Conservation (phyloP, 2,329 filamentous ascomycete species). For the Colletotrichum sp. region DNA sequence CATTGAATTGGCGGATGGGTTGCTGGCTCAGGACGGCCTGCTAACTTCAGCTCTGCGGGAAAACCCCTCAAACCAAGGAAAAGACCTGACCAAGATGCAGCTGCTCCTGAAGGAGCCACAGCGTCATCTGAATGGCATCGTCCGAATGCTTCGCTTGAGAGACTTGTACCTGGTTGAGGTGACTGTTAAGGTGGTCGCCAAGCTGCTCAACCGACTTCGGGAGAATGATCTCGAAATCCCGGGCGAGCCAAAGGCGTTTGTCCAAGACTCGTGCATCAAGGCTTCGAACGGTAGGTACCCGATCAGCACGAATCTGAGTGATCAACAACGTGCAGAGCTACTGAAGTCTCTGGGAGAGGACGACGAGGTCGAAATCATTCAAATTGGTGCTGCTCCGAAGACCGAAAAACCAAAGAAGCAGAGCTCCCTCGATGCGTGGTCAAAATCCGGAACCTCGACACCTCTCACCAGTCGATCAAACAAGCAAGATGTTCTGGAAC, state of each 20-base stretch:
- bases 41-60: slow-evolving; percentile 71
- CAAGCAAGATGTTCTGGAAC: slow-evolving; percentile 51
- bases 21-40: slow-evolving; percentile 85
- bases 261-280: slow-evolving; percentile 71
- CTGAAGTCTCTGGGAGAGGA: slow-evolving; percentile 66
- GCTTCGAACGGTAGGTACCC: slow-evolving; percentile 57
- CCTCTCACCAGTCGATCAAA: slow-evolving; percentile 37
- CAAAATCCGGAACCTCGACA: slow-evolving; percentile 48
- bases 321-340: slow-evolving; percentile 85
- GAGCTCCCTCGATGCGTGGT: slow-evolving; percentile 66
- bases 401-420: slow-evolving; percentile 56
- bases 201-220: slow-evolving; percentile 81
- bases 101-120: slow-evolving; percentile 68
- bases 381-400: slow-evolving; percentile 37
- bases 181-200: slow-evolving; percentile 81
- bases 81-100: slow-evolving; percentile 40
- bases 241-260: slow-evolving; percentile 60
- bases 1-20: slow-evolving; percentile 88
- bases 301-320: slow-evolving; percentile 79
- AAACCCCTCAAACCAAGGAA: slow-evolving; percentile 42
- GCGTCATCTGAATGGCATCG: slow-evolving; percentile 69
- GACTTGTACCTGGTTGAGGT: slow-evolving; percentile 86
- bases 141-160: slow-evolving; percentile 87
- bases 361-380: slow-evolving; percentile 56
- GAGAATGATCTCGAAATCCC: slow-evolving; percentile 77